phyloP scores from a whole-genome alignment of 768 basidiomycete species.

The Gloeopeniophorella convolvens region DNA sequence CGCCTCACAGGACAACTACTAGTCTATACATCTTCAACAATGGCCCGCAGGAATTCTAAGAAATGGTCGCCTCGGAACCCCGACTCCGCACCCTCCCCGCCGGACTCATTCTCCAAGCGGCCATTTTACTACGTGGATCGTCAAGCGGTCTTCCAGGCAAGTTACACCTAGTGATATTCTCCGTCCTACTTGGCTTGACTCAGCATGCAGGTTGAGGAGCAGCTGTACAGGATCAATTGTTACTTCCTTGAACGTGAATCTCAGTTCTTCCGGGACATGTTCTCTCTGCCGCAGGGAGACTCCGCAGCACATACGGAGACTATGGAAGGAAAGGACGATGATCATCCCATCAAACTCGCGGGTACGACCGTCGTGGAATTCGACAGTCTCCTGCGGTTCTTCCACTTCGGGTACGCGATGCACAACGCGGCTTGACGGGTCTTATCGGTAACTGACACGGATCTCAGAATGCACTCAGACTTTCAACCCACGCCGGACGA shows the following conservation, averaged over 20 bases:
- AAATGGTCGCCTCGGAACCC: no score
- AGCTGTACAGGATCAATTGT: constrained; percentile 18
- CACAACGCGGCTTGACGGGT: neutral
- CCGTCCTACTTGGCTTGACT: no score
- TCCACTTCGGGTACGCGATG: constrained; percentile 10
- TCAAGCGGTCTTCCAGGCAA: no score
- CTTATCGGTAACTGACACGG: no score
- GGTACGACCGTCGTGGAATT: constrained; percentile 12
- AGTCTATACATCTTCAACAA: no score
- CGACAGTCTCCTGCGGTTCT: constrained; percentile 7
- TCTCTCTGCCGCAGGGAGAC: constrained; percentile 17
- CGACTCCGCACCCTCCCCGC: no score
- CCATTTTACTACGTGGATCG: no score
- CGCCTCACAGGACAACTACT: no score
- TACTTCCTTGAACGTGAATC: constrained; percentile 13
- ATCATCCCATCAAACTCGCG: constrained; percentile 10
- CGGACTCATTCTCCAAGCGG: no score
- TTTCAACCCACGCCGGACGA: neutral
- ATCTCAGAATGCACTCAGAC: constrained; percentile 15
- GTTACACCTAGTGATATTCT: no score
- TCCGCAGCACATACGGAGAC: neutral
- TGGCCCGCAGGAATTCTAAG: no score
- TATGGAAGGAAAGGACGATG: constrained; percentile 17
- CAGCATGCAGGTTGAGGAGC: constrained; percentile 12
- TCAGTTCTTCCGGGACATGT: no score